Evolutionary conservation across 2,329 filamentous ascomycete genomes (phyloP), one percentile per base, ranked within the genome.

Genomic region (Ploettnerulaceae sp.): DNA sequence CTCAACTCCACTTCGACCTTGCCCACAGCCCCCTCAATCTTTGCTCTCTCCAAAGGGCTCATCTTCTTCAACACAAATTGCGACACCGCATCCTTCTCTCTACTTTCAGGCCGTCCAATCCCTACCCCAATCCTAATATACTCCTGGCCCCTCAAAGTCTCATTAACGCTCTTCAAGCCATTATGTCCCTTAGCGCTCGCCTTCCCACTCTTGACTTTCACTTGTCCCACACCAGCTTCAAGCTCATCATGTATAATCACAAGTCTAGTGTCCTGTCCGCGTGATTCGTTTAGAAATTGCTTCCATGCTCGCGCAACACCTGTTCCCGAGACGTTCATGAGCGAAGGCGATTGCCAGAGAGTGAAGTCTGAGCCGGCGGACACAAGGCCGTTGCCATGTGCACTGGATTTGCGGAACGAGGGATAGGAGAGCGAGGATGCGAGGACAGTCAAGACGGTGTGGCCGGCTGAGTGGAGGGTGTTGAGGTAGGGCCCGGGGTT

Each of bases 161-260:
- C 67, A 45, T 79, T 74, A 41, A 84, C 72, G 60, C 82, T 86
- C 64, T 81, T 85, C 57, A 91, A 64, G 1, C 86, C 86, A 57
- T 89, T 88, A 65, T 91, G 86, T 0, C 86, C 86, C 7, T 77
- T 74, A 28, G 79, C 71, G 60, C 84, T 88, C 45, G 73, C 66
- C 2, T 74, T 71, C 63, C 84, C 88, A 18, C 73, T 72, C 46
- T 76, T 76, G 5, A 87, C 71, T 38, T 72, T 78, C 11, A 95
- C 74, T 26, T 75, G 73, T 0, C 89, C 89, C 2, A 89, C 61
- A 2, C 75, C 70, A 32, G 77, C 73, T 60, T 96, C 90, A 25
- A 97, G 68, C 64, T 97, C 91, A 64, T 97, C 91, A 64, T 97
- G 89, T 15, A 97, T 71, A 9, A 97, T 70, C 0, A 97, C 79